Conservation (phyloP, 2,329 filamentous ascomycete genomes). For the Fusarium sp. region DNA sequence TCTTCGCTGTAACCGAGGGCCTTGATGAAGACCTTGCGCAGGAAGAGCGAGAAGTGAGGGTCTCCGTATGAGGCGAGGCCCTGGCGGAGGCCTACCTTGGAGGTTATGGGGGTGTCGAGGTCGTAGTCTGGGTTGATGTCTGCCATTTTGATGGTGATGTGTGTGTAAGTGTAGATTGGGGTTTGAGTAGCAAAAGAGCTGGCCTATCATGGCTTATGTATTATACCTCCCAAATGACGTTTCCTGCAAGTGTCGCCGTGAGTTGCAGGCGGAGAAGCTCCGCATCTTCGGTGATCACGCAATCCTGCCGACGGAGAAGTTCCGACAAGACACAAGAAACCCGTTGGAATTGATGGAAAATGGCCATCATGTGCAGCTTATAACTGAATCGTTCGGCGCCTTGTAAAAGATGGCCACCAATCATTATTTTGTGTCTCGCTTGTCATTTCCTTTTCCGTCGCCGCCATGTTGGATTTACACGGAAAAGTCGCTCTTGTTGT, state of each 20-base stretch:
- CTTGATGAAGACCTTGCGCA: slow-evolving; percentile 83
- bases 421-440: background rate
- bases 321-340: background rate
- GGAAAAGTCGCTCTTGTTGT: slow-evolving; percentile 60
- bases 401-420: background rate
- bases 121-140: slow-evolving; percentile 68
- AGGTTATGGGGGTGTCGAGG: slow-evolving; percentile 64
- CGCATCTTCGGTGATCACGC: slow-evolving; percentile 33
- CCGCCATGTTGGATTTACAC: slow-evolving; percentile 52
- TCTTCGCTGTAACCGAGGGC: slow-evolving; percentile 80
- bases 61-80: slow-evolving; percentile 78
- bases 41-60: slow-evolving; percentile 79
- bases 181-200: background rate
- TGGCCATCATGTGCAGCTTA: background rate
- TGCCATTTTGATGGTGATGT: slow-evolving; percentile 28
- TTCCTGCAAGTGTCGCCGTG: slow-evolving; percentile 7
- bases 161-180: background rate
- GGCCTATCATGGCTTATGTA: slow-evolving; percentile 40
- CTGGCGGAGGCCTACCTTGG: slow-evolving; percentile 67
- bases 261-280: slow-evolving; percentile 31
- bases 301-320: slow-evolving; percentile 30
- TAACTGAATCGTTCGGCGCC: background rate
- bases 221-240: slow-evolving; percentile 30
- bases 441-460: background rate
- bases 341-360: background rate